Percentiles rank a stretch among this genome's conserved stretches.
These are phyloP conservation scores for Athelia psychrophila DNA, from an alignment of 1,284 basidiomycete species.

Conservation along the genomic window DNA sequence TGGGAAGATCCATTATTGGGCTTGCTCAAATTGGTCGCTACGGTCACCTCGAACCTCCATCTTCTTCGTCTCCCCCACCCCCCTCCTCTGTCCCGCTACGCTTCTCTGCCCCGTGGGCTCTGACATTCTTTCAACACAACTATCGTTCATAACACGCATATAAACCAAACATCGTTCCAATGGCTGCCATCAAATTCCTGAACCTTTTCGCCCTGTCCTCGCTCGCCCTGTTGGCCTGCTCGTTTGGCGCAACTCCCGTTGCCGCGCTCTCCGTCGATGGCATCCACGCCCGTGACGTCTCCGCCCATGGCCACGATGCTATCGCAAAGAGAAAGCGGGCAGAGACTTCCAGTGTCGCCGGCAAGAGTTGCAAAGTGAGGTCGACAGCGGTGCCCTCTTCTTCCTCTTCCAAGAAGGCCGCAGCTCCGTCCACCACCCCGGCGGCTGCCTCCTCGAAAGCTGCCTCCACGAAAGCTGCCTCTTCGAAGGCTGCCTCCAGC, in stretches of 20 bases:
- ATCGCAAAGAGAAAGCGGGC: constrained; percentile 51
- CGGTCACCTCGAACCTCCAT: constrained; percentile 4
- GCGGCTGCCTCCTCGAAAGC: background rate
- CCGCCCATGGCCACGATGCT: constrained; percentile 34
- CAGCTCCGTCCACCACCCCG: constrained; percentile 5
- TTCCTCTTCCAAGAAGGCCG: constrained; percentile 5
- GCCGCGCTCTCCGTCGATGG: constrained; percentile 49
- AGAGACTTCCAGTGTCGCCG: constrained; percentile 15
- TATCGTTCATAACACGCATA: constrained; percentile 4
- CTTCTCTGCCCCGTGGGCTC: constrained; percentile 17
- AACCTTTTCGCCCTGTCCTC: constrained; percentile 57
- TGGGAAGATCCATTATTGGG: background rate
- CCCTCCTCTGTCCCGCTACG: constrained; percentile 26
- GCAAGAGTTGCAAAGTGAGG: constrained; percentile 56
- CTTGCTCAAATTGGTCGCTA: too few species aligned
- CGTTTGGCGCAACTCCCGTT: constrained; percentile 42
- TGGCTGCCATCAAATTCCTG: constrained; percentile 52
- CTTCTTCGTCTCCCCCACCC: constrained; percentile 8
- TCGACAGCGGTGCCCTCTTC: constrained; percentile 27
- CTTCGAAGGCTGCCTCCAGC: background rate
- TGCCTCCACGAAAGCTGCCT: background rate
- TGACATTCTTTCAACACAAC: constrained; percentile 17
- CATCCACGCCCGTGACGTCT: constrained; percentile 33
- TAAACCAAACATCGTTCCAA: constrained; percentile 20
- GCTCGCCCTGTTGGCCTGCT: constrained; percentile 52